Conservation (phyloP, 2,329 filamentous ascomycete genomes). For the Scortechinia acanthostroma region DNA sequence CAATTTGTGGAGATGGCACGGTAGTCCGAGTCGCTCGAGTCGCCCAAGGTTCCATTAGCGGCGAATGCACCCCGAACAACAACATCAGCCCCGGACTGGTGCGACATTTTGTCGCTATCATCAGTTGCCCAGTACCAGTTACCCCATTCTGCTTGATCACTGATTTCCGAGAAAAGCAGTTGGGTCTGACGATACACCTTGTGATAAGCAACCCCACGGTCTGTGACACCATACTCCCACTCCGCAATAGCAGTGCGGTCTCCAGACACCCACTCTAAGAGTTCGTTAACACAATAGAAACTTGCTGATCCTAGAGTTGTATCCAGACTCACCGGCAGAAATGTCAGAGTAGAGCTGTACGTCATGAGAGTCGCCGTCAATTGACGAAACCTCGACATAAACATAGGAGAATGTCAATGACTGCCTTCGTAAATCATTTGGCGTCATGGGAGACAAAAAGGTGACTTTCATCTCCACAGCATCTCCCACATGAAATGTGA, state of each 20-base stretch:
- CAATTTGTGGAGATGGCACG: constrained; percentile 63
- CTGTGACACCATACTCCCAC: constrained; percentile 48
- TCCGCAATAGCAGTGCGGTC: constrained; percentile 44
- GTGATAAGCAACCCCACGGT: constrained; percentile 52
- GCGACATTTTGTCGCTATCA: constrained; percentile 43
- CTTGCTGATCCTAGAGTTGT: neutral
- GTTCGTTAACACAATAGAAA: constrained; percentile 3
- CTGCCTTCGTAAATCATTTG: constrained; percentile 58
- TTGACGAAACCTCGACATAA: constrained; percentile 50
- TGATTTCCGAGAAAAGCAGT: constrained; percentile 57
- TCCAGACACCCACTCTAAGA: constrained; percentile 65
- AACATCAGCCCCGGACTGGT: constrained; percentile 63
- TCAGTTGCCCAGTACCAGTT: constrained; percentile 70
- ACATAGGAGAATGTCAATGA: constrained; percentile 68
- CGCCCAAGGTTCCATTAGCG: constrained; percentile 50
- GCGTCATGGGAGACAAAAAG: constrained; percentile 66
- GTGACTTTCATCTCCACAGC: constrained; percentile 59
- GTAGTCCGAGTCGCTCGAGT: constrained; percentile 57
- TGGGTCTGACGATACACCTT: constrained; percentile 53
- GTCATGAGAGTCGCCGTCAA: constrained; percentile 53
- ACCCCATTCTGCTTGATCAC: constrained; percentile 75
- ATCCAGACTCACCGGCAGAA: constrained; percentile 47
- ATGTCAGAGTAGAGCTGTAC: constrained; percentile 71
- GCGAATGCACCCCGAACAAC: constrained; percentile 63
- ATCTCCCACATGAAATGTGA: constrained; percentile 56